Conservation (phyloP, 1,284 basidiomycete species). For the Amylostereum areolatum region DNA sequence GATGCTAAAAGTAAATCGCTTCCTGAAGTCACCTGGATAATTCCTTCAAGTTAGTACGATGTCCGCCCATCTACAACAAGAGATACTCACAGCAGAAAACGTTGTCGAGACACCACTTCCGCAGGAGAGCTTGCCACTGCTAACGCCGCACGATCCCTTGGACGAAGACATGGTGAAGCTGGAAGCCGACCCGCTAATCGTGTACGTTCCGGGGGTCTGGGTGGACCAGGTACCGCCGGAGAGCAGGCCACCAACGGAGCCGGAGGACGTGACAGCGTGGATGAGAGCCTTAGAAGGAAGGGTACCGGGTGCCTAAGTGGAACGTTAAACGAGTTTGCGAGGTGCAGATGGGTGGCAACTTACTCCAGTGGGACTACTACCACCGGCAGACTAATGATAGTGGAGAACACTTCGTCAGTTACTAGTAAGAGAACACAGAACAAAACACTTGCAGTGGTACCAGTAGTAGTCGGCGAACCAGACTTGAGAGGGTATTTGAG, state of each 20-base stretch:
- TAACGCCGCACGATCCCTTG: conserved; percentile 34
- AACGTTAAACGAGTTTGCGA: too few relatives aligned
- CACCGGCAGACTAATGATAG: neutral
- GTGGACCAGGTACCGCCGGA: conserved; percentile 31
- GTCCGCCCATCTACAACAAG: neutral
- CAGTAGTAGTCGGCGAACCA: conserved; percentile 18
- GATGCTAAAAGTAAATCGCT: conserved; percentile 42
- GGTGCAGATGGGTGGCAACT: too few relatives aligned
- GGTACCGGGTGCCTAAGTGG: conserved; percentile 13
- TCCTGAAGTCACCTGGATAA: conserved; percentile 39
- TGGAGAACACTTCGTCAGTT: neutral
- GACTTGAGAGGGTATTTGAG: conserved; percentile 63
- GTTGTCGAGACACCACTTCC: conserved; percentile 29
- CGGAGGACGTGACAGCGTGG: conserved; percentile 15
- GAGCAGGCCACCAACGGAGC: conserved; percentile 27
- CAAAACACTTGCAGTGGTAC: neutral
- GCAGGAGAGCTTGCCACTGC: conserved; percentile 25
- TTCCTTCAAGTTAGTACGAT: neutral
- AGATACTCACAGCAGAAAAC: conserved; percentile 44
- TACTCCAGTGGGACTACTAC: neutral
- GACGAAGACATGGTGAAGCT: conserved; percentile 33
- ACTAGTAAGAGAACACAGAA: neutral
- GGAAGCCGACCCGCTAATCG: conserved; percentile 21
- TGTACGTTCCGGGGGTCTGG: conserved; percentile 31
- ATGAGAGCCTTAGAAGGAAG: conserved; percentile 42